Evolutionary conservation across 768 basidiomycete genomes (phyloP), one percentile per base, ranked within the genome.

Genomic region (Termitomyces sp.): DNA sequence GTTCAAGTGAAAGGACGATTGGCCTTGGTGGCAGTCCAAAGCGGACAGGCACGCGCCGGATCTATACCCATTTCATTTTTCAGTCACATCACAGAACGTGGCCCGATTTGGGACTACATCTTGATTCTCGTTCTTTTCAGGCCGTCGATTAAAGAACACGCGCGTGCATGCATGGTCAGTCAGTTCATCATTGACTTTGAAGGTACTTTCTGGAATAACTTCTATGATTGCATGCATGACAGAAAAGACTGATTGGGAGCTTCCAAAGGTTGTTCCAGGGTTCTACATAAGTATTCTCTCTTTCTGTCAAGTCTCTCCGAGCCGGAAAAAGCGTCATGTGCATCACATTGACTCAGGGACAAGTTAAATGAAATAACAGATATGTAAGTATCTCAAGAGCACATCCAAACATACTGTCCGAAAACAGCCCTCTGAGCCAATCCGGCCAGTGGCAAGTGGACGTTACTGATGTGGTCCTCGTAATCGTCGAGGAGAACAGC

Each of bases 1-100:
- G 57, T 47, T 56, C 6, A 14, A 18, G 46, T 30, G 16, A 28
- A 54, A 54, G 38, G 18, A 16, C 10, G 26, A 3, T 30, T n/a
- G 38, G 51, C 38, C 51, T 41, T 41, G 14, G 26, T 41, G 38
- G 18, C 5, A 30, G 53, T 54, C 40, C 12, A 41, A 54, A 54
- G 40, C 40, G 52, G 52, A n/a, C 40, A 54, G 52, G 53, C 41
- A 54, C 53, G 35, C 53, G 53, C 26, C 51, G 51, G 51, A 54
- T 54, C 53, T 41, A 32, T 54, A 20, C 12, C 52, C 52, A 41
- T 53, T 43, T 20, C 12, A 50, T 23, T 23, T 50, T 50, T 9
- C 36, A 52, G 51, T 40, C 52, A 53, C 52, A 41, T 28, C 52
- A 53, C 33, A 32, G 23, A 10, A 18, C 49, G n/a, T 49, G 30